Conservation (phyloP, 176 grass and related monocot genomes). For the Zea luxurians region DNA sequence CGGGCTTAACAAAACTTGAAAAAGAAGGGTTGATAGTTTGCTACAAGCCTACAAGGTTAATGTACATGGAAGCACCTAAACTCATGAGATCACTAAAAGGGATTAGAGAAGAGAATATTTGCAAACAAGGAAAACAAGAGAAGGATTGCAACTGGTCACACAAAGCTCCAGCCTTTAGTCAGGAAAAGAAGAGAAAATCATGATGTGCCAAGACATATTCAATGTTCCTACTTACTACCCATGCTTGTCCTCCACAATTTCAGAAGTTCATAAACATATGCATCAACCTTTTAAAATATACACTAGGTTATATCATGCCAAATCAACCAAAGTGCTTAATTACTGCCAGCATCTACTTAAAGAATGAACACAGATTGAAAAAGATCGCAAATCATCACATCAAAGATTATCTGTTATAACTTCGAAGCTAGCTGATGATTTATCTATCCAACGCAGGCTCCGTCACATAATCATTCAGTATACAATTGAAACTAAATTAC, state of each 20-base stretch:
- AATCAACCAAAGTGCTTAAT: conserved; percentile 3
- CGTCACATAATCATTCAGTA: background rate
- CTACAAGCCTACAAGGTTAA: background rate
- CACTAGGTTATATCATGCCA: background rate
- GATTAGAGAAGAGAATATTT: background rate
- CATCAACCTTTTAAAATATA: background rate
- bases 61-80: background rate
- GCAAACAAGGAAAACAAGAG: background rate
- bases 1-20: background rate
- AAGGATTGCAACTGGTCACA: background rate
- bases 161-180: no score
- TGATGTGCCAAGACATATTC: background rate
- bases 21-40: background rate
- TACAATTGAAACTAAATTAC: background rate
- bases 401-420: background rate
- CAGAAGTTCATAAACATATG: background rate
- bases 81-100: background rate
- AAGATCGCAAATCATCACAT: background rate
- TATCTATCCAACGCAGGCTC: background rate
- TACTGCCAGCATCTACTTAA: background rate
- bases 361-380: background rate
- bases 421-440: conserved; percentile 23
- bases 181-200: background rate
- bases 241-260: background rate
- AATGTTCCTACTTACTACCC: background rate